Evolutionary conservation across 1,139 yeast genomes (phyloP).

Genomic region (Torulaspora globosa): DNA sequence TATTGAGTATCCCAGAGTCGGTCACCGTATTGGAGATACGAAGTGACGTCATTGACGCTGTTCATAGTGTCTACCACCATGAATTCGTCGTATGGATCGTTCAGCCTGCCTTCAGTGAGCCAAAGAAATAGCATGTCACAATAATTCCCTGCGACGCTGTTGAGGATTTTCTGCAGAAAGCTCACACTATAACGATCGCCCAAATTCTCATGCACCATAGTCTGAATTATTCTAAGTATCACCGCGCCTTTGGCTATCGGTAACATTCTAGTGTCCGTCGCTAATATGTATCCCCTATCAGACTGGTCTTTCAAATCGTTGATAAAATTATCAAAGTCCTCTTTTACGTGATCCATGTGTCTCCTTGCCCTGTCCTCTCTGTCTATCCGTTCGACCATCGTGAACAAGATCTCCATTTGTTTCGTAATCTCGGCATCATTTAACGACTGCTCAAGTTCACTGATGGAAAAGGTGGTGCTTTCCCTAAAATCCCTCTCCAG

Average conservation of each 20-base stretch:
- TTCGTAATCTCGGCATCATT: constrained; percentile 28
- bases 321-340: constrained; percentile 34
- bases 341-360: constrained; percentile 30
- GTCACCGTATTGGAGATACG: constrained; percentile 54
- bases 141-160: constrained; percentile 60
- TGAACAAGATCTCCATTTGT: constrained; percentile 26
- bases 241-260: constrained; percentile 65
- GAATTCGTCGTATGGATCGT: constrained; percentile 83
- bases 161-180: constrained; percentile 52
- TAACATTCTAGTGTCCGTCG: constrained; percentile 50
- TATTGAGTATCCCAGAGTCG: constrained; percentile 86
- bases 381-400: constrained; percentile 25
- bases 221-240: constrained; percentile 58
- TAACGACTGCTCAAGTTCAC: constrained; percentile 44
- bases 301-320: constrained; percentile 34
- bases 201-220: constrained; percentile 49
- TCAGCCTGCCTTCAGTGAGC: constrained; percentile 69
- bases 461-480: constrained; percentile 46
- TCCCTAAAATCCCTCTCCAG: constrained; percentile 53
- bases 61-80: constrained; percentile 48
- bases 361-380: constrained; percentile 27
- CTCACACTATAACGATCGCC: constrained; percentile 62
- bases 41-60: constrained; percentile 28
- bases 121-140: constrained; percentile 68
- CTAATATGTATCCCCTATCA: constrained; percentile 22